Evolutionary conservation across 306 rosid species (phyloP).

Genomic region (Cucurbita ficifolia): DNA sequence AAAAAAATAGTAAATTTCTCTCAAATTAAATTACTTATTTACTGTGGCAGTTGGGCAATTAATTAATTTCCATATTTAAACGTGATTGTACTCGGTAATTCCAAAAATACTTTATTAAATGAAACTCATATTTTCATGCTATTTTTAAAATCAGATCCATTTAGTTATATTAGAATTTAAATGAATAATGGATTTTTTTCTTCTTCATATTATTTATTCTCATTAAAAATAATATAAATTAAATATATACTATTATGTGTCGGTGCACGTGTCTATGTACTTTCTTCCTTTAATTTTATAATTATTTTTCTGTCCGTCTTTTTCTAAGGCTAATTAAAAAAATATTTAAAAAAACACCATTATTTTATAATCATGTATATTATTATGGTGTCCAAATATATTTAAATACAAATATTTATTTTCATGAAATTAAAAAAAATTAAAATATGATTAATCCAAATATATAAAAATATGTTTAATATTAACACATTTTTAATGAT

Average conservation of each 20-base stretch:
- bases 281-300: neutral
- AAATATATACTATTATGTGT: neutral
- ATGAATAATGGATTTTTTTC: neutral
- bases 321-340: neutral
- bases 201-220: neutral
- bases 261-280: conserved; percentile 6
- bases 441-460: too few species aligned
- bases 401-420: too few species aligned
- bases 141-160: too few species aligned
- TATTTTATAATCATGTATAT: neutral
- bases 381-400: too few species aligned
- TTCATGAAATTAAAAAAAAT: too few species aligned
- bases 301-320: neutral
- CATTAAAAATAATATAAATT: neutral
- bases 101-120: too few species aligned
- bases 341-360: neutral
- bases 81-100: neutral
- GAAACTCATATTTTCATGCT: too few species aligned
- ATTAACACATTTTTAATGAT: too few species aligned
- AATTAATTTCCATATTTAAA: neutral
- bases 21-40: neutral
- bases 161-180: neutral
- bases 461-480: too few species aligned
- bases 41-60: neutral
- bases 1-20: neutral